phyloP scores from a whole-genome alignment of 2,329 filamentous ascomycete genomes.

The Fusarium abutilonis region DNA sequence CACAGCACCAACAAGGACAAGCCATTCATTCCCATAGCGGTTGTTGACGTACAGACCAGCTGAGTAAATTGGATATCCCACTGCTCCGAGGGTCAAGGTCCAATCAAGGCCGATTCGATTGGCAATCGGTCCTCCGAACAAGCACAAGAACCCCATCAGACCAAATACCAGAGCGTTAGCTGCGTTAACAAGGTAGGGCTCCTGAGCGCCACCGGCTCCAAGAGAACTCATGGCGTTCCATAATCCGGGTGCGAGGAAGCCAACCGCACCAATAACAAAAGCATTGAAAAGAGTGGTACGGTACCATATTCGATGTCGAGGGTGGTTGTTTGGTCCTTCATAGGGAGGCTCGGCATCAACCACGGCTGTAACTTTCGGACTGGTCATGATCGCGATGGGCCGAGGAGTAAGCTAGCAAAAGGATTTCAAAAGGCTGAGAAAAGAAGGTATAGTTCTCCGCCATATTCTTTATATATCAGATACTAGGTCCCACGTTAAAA shows the following conservation, averaged over 20 bases:
- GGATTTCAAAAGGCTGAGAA: background rate
- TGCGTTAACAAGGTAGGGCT: constrained; percentile 67
- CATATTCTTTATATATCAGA: background rate
- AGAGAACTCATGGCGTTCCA: constrained; percentile 44
- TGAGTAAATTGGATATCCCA: constrained; percentile 59
- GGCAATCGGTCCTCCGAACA: constrained; percentile 8
- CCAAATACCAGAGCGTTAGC: constrained; percentile 43
- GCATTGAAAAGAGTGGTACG: constrained; percentile 64
- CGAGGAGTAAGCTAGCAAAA: background rate
- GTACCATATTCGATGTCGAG: constrained; percentile 53
- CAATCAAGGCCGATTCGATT: constrained; percentile 44
- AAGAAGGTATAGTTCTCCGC: background rate
- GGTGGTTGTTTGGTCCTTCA: background rate
- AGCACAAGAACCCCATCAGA: constrained; percentile 16
- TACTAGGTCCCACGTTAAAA: background rate
- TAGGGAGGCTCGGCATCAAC: constrained; percentile 1
- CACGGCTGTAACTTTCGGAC: background rate
- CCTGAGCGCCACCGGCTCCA: constrained; percentile 60
- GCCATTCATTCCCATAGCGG: constrained; percentile 61
- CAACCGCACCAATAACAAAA: constrained; percentile 62
- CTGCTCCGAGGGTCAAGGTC: constrained; percentile 55
- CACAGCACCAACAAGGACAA: constrained; percentile 59
- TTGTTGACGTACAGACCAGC: constrained; percentile 61
- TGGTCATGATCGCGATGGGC: background rate
- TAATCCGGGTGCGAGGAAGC: constrained; percentile 43